These are phyloP conservation scores for Piper longum DNA, from an alignment of 164 flowering plant species.

Conservation along the genomic window DNA sequence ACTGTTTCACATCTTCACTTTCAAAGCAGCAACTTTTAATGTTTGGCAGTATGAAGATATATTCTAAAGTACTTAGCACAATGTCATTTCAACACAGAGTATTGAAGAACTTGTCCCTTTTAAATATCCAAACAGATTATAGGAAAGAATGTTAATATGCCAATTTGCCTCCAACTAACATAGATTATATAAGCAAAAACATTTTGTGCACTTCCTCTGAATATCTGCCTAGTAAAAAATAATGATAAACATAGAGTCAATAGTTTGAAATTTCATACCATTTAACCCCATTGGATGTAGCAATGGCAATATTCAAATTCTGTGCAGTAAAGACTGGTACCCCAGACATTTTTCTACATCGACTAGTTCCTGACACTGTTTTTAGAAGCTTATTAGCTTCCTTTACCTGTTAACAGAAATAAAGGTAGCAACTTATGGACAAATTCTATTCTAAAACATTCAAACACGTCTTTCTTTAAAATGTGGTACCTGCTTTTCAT, in stretches of 20 bases:
- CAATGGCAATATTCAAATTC: constrained; percentile 88
- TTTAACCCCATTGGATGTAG: constrained; percentile 74
- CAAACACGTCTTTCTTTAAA: neutral
- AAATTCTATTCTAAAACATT: neutral
- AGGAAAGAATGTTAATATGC: too few relatives aligned
- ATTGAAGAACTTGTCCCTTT: too few relatives aligned
- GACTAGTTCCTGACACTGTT: constrained; percentile 26
- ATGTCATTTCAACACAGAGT: too few relatives aligned
- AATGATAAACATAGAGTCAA: neutral
- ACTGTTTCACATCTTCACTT: too few relatives aligned
- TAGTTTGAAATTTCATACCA: constrained; percentile 27
- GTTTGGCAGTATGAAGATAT: too few relatives aligned
- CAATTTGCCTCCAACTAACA: too few relatives aligned
- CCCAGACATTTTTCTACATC: constrained; percentile 46
- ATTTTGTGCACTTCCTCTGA: neutral
- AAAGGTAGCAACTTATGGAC: constrained; percentile 3
- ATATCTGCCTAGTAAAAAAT: too few relatives aligned
- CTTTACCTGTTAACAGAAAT: constrained; percentile 44
- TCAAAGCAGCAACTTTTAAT: too few relatives aligned
- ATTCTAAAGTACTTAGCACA: too few relatives aligned
- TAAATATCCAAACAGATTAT: too few relatives aligned
- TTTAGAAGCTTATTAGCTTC: constrained; percentile 79
- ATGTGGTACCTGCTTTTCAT: constrained; percentile 59
- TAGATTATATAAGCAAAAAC: neutral
- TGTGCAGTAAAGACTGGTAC: constrained; percentile 93